These are phyloP conservation scores for Cyclaneusma minus DNA, from an alignment of 2,329 filamentous ascomycete species.

Conservation along the genomic window DNA sequence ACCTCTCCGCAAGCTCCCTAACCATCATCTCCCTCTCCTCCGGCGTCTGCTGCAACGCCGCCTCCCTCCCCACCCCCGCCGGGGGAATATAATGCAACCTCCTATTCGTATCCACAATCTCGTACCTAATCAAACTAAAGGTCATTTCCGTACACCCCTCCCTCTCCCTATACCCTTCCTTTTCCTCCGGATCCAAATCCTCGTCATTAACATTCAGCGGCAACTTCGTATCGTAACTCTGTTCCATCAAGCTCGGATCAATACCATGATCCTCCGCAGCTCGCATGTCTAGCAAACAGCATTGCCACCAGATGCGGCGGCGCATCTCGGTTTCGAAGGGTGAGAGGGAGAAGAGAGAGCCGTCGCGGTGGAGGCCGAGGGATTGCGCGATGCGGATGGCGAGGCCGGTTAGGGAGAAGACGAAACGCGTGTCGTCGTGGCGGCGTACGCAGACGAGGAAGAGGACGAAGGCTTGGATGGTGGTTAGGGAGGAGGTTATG, in stretches of 20 bases:
- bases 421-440: constrained; percentile 23
- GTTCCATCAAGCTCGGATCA: constrained; percentile 40
- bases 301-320: constrained; percentile 42
- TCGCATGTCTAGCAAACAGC: constrained; percentile 42
- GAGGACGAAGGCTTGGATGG: constrained; percentile 37
- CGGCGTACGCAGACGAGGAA: constrained; percentile 38
- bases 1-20: constrained; percentile 12
- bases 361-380: constrained; percentile 44
- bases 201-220: constrained; percentile 32
- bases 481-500: constrained; percentile 34
- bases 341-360: constrained; percentile 32
- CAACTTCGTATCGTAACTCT: constrained; percentile 41
- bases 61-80: background rate
- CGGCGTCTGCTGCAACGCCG: constrained; percentile 6
- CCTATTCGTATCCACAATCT: constrained; percentile 14
- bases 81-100: constrained; percentile 13
- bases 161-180: constrained; percentile 9
- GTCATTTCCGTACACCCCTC: constrained; percentile 22
- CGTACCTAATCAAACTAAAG: constrained; percentile 20
- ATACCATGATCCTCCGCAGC: constrained; percentile 48
- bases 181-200: constrained; percentile 25
- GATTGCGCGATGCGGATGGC: constrained; percentile 42
- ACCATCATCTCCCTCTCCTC: constrained; percentile 19
- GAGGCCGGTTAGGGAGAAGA: constrained; percentile 43
- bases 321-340: constrained; percentile 47